Evolutionary conservation across 352 stramenopile genomes (phyloP), one percentile per base, ranked within the genome.

Genomic region (Blastocystis sp.): DNA sequence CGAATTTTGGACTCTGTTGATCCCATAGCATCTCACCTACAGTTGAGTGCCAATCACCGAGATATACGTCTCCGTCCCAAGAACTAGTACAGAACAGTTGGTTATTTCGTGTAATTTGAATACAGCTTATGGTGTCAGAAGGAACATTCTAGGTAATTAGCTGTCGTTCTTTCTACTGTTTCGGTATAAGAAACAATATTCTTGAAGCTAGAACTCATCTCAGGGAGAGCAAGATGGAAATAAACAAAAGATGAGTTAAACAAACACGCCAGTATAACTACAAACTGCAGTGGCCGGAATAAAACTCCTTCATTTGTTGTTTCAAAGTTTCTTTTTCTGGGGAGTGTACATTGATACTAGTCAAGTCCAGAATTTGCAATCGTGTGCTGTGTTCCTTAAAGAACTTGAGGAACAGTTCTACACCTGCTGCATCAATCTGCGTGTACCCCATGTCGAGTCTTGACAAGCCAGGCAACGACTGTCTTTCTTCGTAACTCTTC

Each of bases 51-150:
- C 29, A 66, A 64, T 55, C 2, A 11, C 29, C 73, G 29, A 34
- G 18, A 6, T 13, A n/a, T 50, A 84, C 73, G 20, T 84, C 73
- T 84, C 73, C 73, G 56, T 84, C 53, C 73, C 73, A 84, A 47
- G 73, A 84, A 29, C 53, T 54, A n/a, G 53, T 15, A 23, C 50
- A 66, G 26, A 68, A 84, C 26, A 39, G 62, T 18, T 47, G 37
- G 26, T 68, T 84, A 53, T 84, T 84, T 2, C n/a, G 23, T 39
- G 73, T 11, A 43, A 68, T 66, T 15, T 69, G 50, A 23, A 84
- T n/a, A n/a, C 15, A 53, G 73, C 26, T 84, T 29, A 84, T 84
- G 15, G 73, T 84, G 26, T 84, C 73, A 1, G 43, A 39, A 20
- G 73, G 50, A 23, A 84, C 73, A 45, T 66, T 68, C 73, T 84